Percentiles rank a stretch among this genome's conserved stretches.
These are phyloP conservation scores for Cladorrhinum sp. DNA, from an alignment of 2,329 filamentous ascomycete species.

Conservation along the genomic window DNA sequence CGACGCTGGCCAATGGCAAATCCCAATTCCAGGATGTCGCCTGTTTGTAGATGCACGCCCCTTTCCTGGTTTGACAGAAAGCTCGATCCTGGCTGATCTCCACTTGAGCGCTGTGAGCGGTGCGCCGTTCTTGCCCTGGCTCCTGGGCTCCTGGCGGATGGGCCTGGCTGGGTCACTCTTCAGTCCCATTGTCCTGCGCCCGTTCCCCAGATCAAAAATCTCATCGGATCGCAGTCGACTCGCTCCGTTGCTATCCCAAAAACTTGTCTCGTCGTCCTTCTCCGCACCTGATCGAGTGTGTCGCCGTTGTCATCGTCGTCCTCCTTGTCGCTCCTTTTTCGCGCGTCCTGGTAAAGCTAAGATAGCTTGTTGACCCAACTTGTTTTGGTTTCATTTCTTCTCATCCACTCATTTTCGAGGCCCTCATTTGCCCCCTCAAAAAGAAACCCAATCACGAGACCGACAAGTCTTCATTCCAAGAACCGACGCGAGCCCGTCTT, in stretches of 20 bases:
- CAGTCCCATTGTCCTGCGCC: constrained; percentile 7
- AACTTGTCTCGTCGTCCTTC: constrained; percentile 5
- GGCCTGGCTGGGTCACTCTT: constrained; percentile 13
- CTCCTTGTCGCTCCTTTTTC: constrained; percentile 11
- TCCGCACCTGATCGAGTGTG: neutral
- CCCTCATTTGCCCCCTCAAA: neutral
- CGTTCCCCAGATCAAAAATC: constrained; percentile 25
- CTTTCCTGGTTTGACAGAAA: constrained; percentile 17
- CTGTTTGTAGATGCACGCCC: constrained; percentile 14
- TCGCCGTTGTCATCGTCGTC: neutral
- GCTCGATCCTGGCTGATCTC: constrained; percentile 17
- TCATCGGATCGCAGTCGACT: constrained; percentile 10
- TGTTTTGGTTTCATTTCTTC: constrained; percentile 14
- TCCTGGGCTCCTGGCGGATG: constrained; percentile 1
- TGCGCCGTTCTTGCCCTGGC: constrained; percentile 21
- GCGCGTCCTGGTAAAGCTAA: neutral
- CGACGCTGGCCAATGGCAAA: constrained; percentile 20
- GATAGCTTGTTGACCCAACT: neutral
- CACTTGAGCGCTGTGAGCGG: constrained; percentile 16
- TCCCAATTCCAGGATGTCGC: constrained; percentile 19
- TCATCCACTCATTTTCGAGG: constrained; percentile 24
- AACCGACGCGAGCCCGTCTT: constrained; percentile 18
- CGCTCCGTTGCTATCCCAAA: neutral
- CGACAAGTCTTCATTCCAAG: constrained; percentile 1
- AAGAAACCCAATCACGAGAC: neutral